Percentiles rank a stretch among this genome's conserved stretches.
These are phyloP conservation scores for Gymnopus androsaceus DNA, from an alignment of 1,284 basidiomycete genomes.

Conservation along the genomic window DNA sequence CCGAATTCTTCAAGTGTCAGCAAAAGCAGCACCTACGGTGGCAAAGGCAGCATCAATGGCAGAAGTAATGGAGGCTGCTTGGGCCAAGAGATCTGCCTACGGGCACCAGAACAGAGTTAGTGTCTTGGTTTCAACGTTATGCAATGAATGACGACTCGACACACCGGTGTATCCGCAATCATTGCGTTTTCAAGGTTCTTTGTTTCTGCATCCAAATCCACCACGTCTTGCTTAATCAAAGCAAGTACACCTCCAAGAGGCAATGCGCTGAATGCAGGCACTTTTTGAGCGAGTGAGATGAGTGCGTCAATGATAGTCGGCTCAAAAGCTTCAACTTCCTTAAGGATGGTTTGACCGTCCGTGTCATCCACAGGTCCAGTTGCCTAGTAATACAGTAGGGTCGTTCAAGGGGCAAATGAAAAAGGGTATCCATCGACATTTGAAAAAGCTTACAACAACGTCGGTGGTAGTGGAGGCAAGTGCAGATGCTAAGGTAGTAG, in stretches of 20 bases:
- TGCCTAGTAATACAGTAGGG: too few relatives aligned
- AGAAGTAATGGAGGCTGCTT: conserved; percentile 23
- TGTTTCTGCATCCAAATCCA: conserved; percentile 27
- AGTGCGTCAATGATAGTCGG: conserved; percentile 31
- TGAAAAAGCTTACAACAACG: conserved; percentile 22
- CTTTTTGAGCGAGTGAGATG: conserved; percentile 30
- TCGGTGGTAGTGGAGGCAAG: conserved; percentile 31
- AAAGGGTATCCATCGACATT: neutral
- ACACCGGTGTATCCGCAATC: conserved; percentile 31
- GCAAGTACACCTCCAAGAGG: conserved; percentile 15
- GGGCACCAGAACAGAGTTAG: too few relatives aligned
- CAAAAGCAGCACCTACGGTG: conserved; percentile 33
- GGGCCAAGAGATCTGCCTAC: conserved; percentile 24
- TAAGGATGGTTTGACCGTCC: conserved; percentile 30
- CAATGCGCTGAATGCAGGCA: conserved; percentile 26
- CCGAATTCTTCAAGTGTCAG: neutral
- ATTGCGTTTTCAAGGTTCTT: conserved; percentile 30
- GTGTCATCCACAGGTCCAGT: conserved; percentile 14
- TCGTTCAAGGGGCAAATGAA: too few relatives aligned
- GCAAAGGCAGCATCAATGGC: conserved; percentile 32
- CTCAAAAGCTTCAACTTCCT: conserved; percentile 26
- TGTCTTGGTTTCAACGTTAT: neutral
- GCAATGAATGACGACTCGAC: conserved; percentile 9
- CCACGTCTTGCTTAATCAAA: conserved; percentile 25
- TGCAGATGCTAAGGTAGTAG: conserved; percentile 25